Evolutionary conservation across 768 basidiomycete species (phyloP).

Genomic region (Mycena albidolilacea): DNA sequence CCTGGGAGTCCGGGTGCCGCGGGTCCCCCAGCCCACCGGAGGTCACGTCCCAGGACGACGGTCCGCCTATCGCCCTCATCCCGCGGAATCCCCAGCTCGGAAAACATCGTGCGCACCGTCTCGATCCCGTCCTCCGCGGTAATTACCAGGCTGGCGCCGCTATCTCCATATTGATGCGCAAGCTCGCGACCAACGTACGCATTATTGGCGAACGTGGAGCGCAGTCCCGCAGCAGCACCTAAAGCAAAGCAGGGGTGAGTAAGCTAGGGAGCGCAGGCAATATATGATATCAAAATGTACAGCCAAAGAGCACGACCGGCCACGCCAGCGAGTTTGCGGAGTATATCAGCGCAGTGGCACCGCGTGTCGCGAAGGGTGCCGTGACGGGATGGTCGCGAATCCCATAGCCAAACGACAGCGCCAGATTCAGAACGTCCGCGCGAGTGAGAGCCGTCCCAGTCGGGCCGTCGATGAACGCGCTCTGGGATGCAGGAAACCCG

Average conservation of each 20-base stretch:
- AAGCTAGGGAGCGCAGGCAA: neutral
- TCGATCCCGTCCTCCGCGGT: slow-evolving; percentile 72
- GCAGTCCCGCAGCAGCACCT: slow-evolving; percentile 74
- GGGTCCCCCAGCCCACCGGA: slow-evolving; percentile 63
- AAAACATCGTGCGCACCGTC: slow-evolving; percentile 70
- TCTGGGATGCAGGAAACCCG: slow-evolving; percentile 55
- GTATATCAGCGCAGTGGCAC: slow-evolving; percentile 75
- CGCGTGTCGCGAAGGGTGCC: slow-evolving; percentile 53
- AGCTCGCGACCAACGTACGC: slow-evolving; percentile 79
- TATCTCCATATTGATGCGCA: slow-evolving; percentile 78
- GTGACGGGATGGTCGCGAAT: slow-evolving; percentile 61
- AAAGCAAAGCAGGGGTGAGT: slow-evolving; percentile 7
- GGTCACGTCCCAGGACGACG: slow-evolving; percentile 66
- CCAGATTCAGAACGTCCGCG: slow-evolving; percentile 64
- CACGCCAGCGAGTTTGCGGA: slow-evolving; percentile 75
- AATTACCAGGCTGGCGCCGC: slow-evolving; percentile 73
- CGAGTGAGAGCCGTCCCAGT: slow-evolving; percentile 72
- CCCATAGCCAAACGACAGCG: slow-evolving; percentile 72
- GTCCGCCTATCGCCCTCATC: slow-evolving; percentile 66
- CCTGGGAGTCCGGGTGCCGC: slow-evolving; percentile 42
- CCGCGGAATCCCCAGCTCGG: slow-evolving; percentile 60
- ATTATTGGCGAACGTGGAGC: slow-evolving; percentile 83
- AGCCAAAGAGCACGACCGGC: slow-evolving; percentile 62
- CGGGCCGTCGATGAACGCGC: slow-evolving; percentile 77
- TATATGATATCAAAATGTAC: slow-evolving; percentile 38